Evolutionary conservation across 2,329 filamentous ascomycete species (phyloP), one percentile per base, ranked within the genome.

Genomic region (Fusarium sp.): DNA sequence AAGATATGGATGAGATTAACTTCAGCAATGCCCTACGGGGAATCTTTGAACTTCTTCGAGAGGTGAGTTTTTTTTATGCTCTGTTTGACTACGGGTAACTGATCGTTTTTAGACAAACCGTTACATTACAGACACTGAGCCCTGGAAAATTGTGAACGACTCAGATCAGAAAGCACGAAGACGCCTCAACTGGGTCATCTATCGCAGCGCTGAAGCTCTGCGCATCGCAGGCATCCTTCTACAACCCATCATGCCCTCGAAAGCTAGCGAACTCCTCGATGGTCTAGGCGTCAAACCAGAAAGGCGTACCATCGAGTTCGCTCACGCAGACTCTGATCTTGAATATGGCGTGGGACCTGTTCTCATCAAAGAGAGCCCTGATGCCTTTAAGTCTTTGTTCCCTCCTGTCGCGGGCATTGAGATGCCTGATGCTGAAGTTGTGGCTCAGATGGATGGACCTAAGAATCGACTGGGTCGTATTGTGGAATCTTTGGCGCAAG

Each of bases 211-310:
- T 12, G 96, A 99, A 81, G 88, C 92, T 7, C 79, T 98, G 49
- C 91, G 96, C 40, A 89, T 98, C 27, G 85, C 86, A 1, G 93
- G 91, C 17, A 97, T 99, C 73, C 84, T 98, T 49, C 83, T 99
- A 46, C 95, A 97, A 80, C 94, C 96, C 2, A 93, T 95, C 77
- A 97, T 99, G 87, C 96, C 96, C 0, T 85, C 83, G 42, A 97
- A 97, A 80, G 88, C 93, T 49, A 81, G 82, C 14, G 83, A 89
- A 71, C 81, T 98, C 35, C 87, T 99, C 1, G 92, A 97, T 78
- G 87, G 91, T 76, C 83, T 99, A 12, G 91, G 92, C 2, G 94
- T 99, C 7, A 82, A 84, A 6, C 78, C 83, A 12, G 85, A 87
- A 13, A 88, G 87, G 56, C 87, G 95, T 61, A 87, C 84, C 0